A percentile compares a stretch with the other conserved stretches of the same genome.
phyloP scores from a whole-genome alignment of 208 protist genomes.

The Herpetomonas samuelpessoai region DNA sequence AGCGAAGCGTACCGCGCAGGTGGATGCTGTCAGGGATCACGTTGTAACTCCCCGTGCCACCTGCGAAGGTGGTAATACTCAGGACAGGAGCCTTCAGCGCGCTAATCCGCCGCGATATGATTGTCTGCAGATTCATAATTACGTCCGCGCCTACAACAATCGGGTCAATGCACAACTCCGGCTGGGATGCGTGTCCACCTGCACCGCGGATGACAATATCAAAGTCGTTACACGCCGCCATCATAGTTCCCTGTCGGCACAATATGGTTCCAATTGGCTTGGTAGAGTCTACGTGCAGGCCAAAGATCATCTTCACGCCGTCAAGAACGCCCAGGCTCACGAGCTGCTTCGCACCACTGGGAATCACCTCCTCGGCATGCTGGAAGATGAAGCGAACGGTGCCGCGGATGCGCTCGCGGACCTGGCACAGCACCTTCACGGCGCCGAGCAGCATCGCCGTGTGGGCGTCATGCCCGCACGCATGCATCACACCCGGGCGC shows the following conservation, averaged over 20 bases:
- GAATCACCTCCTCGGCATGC: too few relatives aligned
- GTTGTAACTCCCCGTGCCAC: slow-evolving; percentile 64
- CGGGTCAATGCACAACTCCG: slow-evolving; percentile 64
- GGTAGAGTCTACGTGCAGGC: too few relatives aligned
- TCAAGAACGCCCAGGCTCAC: too few relatives aligned
- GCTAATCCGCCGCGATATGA: slow-evolving; percentile 65
- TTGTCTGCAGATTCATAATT: slow-evolving; percentile 47
- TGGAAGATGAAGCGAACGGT: too few relatives aligned
- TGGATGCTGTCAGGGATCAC: slow-evolving; percentile 69
- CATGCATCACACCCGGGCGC: too few relatives aligned
- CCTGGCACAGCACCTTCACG: too few relatives aligned
- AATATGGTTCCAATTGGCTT: slow-evolving; percentile 18
- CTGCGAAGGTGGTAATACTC: slow-evolving; percentile 58
- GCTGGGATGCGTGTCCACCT: slow-evolving; percentile 67
- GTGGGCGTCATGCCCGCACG: too few relatives aligned
- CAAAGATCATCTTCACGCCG: too few relatives aligned
- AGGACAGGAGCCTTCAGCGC: slow-evolving; percentile 58
- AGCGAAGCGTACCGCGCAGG: slow-evolving; percentile 69
- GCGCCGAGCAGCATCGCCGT: too few relatives aligned
- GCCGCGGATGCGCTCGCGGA: too few relatives aligned
- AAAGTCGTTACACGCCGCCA: slow-evolving; percentile 60
- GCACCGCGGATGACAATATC: slow-evolving; percentile 62
- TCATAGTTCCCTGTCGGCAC: slow-evolving; percentile 34
- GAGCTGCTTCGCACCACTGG: too few relatives aligned
- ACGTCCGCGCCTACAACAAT: slow-evolving; percentile 60